Percentiles rank a stretch among this genome's conserved stretches.
Conservation (phyloP, 1,139 yeast species). For the Diutina catenulata region DNA sequence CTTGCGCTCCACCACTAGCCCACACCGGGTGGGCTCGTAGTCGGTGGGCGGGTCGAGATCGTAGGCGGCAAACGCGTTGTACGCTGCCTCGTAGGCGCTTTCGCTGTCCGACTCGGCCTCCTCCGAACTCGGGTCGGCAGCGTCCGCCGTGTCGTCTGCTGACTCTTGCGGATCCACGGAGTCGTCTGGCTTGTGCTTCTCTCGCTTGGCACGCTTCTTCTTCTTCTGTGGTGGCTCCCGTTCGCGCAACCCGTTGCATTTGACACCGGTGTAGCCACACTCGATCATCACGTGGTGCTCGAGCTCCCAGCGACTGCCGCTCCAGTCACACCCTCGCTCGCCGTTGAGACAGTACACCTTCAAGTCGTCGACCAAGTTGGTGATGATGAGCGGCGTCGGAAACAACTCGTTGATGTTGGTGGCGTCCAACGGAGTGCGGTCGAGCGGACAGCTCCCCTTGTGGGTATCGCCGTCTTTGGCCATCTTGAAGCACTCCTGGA, state of each 20-base stretch:
- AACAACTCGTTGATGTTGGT: conserved; percentile 31
- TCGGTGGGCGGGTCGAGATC: too few relatives aligned
- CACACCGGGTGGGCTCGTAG: conserved; percentile 9
- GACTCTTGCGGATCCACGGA: conserved; percentile 8
- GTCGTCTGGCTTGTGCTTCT: too few relatives aligned
- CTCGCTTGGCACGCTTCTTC: too few relatives aligned
- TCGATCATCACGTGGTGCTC: conserved; percentile 37
- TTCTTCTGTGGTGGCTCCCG: too few relatives aligned
- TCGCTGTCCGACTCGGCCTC: too few relatives aligned
- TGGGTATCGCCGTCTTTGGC: conserved; percentile 7
- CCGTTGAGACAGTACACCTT: conserved; percentile 43
- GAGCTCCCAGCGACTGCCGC: conserved; percentile 49
- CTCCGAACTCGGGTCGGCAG: too few relatives aligned
- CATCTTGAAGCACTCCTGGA: conserved; percentile 34
- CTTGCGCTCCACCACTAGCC: conserved; percentile 15
- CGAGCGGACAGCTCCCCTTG: conserved; percentile 48
- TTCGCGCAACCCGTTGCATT: conserved; percentile 26
- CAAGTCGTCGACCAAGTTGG: conserved; percentile 53
- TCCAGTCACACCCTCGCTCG: conserved; percentile 46
- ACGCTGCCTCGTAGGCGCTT: too few relatives aligned
- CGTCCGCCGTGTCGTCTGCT: conserved; percentile 6
- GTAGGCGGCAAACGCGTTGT: too few relatives aligned
- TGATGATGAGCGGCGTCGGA: conserved; percentile 51
- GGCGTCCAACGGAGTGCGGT: conserved; percentile 38
- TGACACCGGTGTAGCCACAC: conserved; percentile 42